Evolutionary conservation across 176 grass and related monocot genomes (phyloP), one percentile per base, ranked within the genome.

Genomic region (Oryza meridionalis): DNA sequence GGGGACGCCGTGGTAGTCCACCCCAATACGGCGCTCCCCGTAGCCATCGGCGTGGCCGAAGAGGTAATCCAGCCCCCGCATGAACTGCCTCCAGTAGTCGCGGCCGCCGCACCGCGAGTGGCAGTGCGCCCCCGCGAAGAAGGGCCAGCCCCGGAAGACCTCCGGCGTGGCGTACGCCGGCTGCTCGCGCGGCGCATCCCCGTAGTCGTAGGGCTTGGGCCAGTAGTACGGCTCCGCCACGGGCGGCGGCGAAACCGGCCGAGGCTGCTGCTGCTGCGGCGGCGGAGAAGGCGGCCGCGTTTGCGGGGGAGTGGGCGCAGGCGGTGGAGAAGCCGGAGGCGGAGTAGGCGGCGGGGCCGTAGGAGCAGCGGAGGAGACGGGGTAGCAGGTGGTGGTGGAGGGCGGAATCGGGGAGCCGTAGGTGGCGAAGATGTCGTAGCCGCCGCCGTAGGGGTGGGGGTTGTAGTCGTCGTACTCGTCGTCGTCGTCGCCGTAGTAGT

Each of bases 11-110:
- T 87, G 72, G 66, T 59, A 84, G 71, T 95, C 93, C 6, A 35
- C 24, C 59, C 96, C 91, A 9, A 89, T 83, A 49, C 73, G 74
- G 0, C 91, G 90, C 89, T 98, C 93, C 29, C 93, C 96, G 58
- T 95, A 98, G 7, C 96, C 96, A 42, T 98, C 80, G 16, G 85
- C 14, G 85, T 98, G 96, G 25, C 93, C 93, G 65, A 98, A 98
- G 42, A 98, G 85, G 86, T 85, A 95, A 46, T 98, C 96, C 65
- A 98, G 82, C 24, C 91, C 91, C 4, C 87, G 89, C 91, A 88
- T 85, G 85, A 86, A 90, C 33, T 85, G 75, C 82, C 89, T 80
- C 94, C 91, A 90, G 89, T 90, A 90, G 59, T 91, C 89, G 1
- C 82, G 72, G 13, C 79, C 67, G 21, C 76, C 91, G 84, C 84